Base-by-base conservation (phyloP, 257 asterid genomes). In the Rubia yunnanensis region DNA sequence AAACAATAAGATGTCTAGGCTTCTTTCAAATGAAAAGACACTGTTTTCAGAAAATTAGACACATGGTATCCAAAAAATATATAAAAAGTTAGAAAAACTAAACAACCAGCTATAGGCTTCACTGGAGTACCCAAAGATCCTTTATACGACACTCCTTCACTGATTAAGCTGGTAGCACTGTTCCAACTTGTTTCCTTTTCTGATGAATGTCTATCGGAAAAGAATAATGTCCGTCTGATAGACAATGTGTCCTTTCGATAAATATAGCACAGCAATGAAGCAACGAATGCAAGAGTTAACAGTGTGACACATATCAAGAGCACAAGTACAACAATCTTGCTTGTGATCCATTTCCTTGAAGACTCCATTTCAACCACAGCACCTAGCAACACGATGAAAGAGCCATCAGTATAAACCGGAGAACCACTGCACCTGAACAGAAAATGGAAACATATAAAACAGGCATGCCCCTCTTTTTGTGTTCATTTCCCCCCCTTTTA, bases 131-230 rank as follows among this genome's bases (percentile, higher is more conserved):
- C 39, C 28, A 64, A 13, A 60, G 65, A 72, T 63, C 74, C 88
- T 76, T 73, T 79, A 68, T 72, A 76, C 30, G 74, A 70, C 59
- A 77, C 65, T 9, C 81, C 82, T 27, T 62, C 81, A 78, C 90
- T 82, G 73, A 74, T 82, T 74, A 82, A 82, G 84, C 92, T 84
- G 75, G 82, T 70, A 63, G 67, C 85, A 73, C 89, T 84, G 77
- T 75, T 79, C 75, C 31, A 78, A 77, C 97, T 88, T 23, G 81
- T 73, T 68, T 79, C 86, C 64, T 83, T 81, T 72, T 90, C 99
- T 0, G 88, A 75, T 23, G 95, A 72, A 65, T 78, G 87, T 58
- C 81, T 80, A 74, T 88, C 98, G 0, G 88, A 74, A 17, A 92
- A 74, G 72, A 79, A 75, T 63, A 85, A 74, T 70, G 84, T 68